Evolutionary conservation across 805 yeast species (phyloP).

Genomic region (Saccharomycopsis sp.): DNA sequence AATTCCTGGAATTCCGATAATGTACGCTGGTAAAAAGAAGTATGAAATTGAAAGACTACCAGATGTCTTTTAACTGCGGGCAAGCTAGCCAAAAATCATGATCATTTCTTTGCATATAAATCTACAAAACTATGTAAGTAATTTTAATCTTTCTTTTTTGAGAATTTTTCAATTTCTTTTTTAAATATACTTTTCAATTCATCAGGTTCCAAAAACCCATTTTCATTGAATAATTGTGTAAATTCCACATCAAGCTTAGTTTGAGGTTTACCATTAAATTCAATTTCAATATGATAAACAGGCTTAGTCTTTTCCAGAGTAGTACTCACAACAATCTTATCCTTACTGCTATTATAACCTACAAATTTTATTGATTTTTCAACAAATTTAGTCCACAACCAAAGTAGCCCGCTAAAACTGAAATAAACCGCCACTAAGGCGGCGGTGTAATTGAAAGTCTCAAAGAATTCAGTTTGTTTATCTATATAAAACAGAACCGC

Average conservation of each 20-base stretch:
- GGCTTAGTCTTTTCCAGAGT: conserved; percentile 37
- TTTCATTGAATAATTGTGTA: conserved; percentile 38
- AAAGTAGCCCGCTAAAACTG: conserved; percentile 31
- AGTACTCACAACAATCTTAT: conserved; percentile 34
- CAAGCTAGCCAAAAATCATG: background rate
- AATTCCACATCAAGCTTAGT: conserved; percentile 29
- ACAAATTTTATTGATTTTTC: conserved; percentile 42
- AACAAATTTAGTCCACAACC: conserved; percentile 28
- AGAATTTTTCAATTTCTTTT: conserved; percentile 13
- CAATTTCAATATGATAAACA: conserved; percentile 33
- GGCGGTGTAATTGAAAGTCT: conserved; percentile 32
- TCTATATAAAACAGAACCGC: conserved; percentile 42
- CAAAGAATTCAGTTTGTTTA: conserved; percentile 40
- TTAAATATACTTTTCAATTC: conserved; percentile 28
- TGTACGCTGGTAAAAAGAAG: conserved; percentile 93
- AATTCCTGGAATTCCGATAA: conserved; percentile 93
- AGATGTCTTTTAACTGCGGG: conserved; percentile 57
- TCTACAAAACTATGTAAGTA: too few species aligned
- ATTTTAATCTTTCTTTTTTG: conserved; percentile 6
- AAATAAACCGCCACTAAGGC: conserved; percentile 34
- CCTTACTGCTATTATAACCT: conserved; percentile 29
- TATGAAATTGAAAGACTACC: conserved; percentile 94
- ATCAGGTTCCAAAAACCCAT: conserved; percentile 38
- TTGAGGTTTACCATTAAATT: conserved; percentile 18
- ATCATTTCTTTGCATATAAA: too few species aligned